Conservation (phyloP, 1,139 yeast genomes). For the Eremothecium cymbalariae region DNA sequence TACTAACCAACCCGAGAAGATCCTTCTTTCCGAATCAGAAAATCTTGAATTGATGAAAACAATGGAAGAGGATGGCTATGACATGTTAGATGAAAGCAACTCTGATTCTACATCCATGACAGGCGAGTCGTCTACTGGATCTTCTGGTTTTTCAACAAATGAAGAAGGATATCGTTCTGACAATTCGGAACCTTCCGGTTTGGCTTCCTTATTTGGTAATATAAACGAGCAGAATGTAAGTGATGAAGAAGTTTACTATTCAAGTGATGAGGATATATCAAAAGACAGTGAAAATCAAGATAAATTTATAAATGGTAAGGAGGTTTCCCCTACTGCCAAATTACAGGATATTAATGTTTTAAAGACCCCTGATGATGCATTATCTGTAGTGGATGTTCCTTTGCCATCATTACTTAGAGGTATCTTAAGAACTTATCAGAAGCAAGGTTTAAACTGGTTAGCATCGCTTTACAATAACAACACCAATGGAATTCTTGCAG, state of each 20-base stretch:
- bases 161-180: slow-evolving; percentile 9
- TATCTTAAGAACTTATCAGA: slow-evolving; percentile 80
- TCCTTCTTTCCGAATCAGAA: slow-evolving; percentile 7
- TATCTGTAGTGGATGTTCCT: slow-evolving; percentile 60
- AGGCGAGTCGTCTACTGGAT: neutral
- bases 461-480: slow-evolving; percentile 88
- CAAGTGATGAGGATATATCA: slow-evolving; percentile 25
- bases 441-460: slow-evolving; percentile 94
- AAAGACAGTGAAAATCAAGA: slow-evolving; percentile 30
- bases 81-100: slow-evolving; percentile 13
- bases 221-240: slow-evolving; percentile 21
- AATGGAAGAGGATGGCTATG: slow-evolving; percentile 12
- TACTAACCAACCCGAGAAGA: slow-evolving; percentile 5
- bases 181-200: slow-evolving; percentile 8
- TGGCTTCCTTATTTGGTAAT: slow-evolving; percentile 25
- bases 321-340: slow-evolving; percentile 4
- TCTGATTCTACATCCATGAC: slow-evolving; percentile 7
- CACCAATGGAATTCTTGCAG: slow-evolving; percentile 95
- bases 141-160: slow-evolving; percentile 3
- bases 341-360: slow-evolving; percentile 14
- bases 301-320: slow-evolving; percentile 6
- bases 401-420: slow-evolving; percentile 72
- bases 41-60: slow-evolving; percentile 11
- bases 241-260: slow-evolving; percentile 18
- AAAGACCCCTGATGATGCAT: slow-evolving; percentile 34